These are phyloP conservation scores for Metschnikowia baotianmanensis DNA, from an alignment of 805 yeast genomes.

Conservation along the genomic window DNA sequence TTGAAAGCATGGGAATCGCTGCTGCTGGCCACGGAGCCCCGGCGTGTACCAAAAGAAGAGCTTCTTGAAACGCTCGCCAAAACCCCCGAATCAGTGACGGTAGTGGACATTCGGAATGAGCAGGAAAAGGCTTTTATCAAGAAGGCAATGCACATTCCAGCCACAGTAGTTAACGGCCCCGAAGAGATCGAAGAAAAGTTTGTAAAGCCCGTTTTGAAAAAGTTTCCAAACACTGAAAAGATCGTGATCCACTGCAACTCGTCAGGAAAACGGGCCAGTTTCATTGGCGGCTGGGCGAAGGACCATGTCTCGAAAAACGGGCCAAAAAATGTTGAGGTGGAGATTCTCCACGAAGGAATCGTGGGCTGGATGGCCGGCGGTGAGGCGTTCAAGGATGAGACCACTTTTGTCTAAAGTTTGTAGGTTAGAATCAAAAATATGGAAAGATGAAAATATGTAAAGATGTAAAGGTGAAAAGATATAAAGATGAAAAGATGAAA, in stretches of 20 bases:
- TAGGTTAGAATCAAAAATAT: not conserved
- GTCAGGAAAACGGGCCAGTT: constrained; percentile 21
- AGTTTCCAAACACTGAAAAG: constrained; percentile 13
- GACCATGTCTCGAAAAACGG: constrained; percentile 18
- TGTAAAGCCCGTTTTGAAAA: constrained; percentile 14
- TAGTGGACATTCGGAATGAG: constrained; percentile 24
- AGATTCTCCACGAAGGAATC: constrained; percentile 24
- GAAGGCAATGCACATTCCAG: constrained; percentile 22
- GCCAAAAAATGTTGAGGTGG: constrained; percentile 17
- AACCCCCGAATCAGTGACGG: constrained; percentile 12
- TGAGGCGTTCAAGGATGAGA: constrained; percentile 11
- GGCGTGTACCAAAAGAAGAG: constrained; percentile 15
- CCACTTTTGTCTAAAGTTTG: not conserved
- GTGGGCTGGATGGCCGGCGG: constrained; percentile 22
- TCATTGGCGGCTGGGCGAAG: constrained; percentile 25
- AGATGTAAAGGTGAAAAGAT: not conserved
- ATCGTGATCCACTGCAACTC: constrained; percentile 24
- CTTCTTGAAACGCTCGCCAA: constrained; percentile 16
- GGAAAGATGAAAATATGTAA: not conserved
- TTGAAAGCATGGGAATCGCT: constrained; percentile 10
- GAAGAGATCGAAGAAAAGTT: constrained; percentile 13
- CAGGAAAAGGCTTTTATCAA: constrained; percentile 16
- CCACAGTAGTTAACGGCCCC: constrained; percentile 20
- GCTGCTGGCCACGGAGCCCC: constrained; percentile 12
- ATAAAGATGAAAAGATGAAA: too few species aligned